Evolutionary conservation across 2,329 filamentous ascomycete genomes (phyloP).

Genomic region (Fusarium robinianum): DNA sequence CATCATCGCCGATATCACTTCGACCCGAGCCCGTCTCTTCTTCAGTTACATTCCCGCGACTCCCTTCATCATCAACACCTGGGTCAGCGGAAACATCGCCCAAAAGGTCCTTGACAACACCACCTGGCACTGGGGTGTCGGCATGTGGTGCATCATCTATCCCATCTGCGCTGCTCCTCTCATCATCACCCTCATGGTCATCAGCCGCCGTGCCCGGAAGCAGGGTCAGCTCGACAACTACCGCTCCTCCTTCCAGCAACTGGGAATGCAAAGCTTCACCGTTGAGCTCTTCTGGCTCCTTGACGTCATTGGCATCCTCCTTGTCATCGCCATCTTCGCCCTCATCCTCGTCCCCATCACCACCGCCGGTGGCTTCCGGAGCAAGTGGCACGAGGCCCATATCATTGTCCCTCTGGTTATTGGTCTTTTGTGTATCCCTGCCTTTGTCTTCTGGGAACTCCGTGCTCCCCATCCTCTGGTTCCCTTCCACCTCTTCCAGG

Average conservation of each 20-base stretch:
- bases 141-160: constrained; percentile 69
- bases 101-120: constrained; percentile 52
- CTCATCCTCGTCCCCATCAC: constrained; percentile 52
- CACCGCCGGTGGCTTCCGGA: constrained; percentile 49
- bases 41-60: constrained; percentile 66
- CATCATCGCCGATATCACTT: constrained; percentile 67
- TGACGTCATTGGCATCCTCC: constrained; percentile 50
- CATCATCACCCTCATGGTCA: constrained; percentile 55
- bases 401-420: constrained; percentile 52
- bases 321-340: constrained; percentile 52
- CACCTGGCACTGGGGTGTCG: constrained; percentile 65
- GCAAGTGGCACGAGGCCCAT: constrained; percentile 45
- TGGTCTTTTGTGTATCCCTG: constrained; percentile 53
- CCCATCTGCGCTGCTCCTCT: constrained; percentile 61
- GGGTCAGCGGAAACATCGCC: constrained; percentile 64
- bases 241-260: constrained; percentile 39
- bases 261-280: constrained; percentile 41
- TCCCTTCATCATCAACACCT: constrained; percentile 67
- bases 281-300: constrained; percentile 53
- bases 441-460: constrained; percentile 56
- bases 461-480: constrained; percentile 58
- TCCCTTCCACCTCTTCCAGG: constrained; percentile 64
- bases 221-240: constrained; percentile 50
- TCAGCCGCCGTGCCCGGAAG: constrained; percentile 56
- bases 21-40: constrained; percentile 63